Evolutionary conservation across 1,284 basidiomycete genomes (phyloP).

Genomic region (Puccinia coronata): DNA sequence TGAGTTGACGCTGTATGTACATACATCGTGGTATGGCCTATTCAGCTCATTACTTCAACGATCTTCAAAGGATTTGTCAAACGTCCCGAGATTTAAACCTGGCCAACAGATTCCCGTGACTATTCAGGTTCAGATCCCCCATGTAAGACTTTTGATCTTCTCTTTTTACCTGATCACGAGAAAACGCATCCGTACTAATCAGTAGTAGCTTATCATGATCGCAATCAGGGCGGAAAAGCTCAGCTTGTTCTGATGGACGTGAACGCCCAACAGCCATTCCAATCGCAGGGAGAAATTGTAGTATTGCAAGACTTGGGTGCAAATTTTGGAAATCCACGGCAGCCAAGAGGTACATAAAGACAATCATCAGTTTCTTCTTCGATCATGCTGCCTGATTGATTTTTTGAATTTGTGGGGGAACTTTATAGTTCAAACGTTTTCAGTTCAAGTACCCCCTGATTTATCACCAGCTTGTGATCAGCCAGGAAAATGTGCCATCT

Average conservation of each 20-base stretch:
- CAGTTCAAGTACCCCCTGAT: not conserved
- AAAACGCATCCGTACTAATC: not conserved
- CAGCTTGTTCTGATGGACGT: constrained; percentile 10
- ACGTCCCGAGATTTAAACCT: not conserved
- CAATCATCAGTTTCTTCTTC: not conserved
- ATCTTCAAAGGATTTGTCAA: not conserved
- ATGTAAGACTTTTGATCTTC: not conserved
- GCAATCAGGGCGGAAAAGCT: constrained; percentile 1
- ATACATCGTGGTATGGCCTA: not conserved
- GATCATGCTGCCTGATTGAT: not conserved
- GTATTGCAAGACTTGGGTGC: not conserved
- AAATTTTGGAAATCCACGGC: not conserved
- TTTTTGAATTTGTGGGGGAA: not conserved
- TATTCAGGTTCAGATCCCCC: constrained; percentile 3
- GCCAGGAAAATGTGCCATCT: not conserved
- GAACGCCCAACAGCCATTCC: not conserved
- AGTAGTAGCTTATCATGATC: not conserved
- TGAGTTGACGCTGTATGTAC: not conserved
- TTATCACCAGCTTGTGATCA: not conserved
- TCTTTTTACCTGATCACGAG: not conserved
- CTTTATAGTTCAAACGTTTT: not conserved
- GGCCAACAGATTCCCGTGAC: constrained; percentile 12
- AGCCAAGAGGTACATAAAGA: not conserved
- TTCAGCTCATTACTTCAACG: not conserved
- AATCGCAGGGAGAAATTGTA: not conserved